A percentile compares a stretch with the other conserved stretches of the same genome.
Evolutionary conservation across 192 early-diverging fungal species (phyloP).

Genomic region (Pecoramyces ruminantium): DNA sequence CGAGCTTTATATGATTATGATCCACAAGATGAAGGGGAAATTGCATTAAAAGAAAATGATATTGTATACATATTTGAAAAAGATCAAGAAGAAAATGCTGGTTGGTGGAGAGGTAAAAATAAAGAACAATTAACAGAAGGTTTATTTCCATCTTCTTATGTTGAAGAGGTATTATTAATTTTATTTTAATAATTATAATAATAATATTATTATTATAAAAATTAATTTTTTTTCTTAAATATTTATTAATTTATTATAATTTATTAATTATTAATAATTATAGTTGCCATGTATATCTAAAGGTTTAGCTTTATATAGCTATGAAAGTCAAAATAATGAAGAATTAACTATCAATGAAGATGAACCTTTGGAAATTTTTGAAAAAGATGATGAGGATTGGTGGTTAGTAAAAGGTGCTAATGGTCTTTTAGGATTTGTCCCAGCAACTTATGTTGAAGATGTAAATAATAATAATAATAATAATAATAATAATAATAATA

Average conservation of each 20-base stretch:
- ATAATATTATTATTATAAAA: no score
- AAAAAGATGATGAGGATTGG: constrained; percentile 83
- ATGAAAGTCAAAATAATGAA: neutral
- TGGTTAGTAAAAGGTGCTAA: constrained; percentile 58
- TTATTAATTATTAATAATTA: neutral
- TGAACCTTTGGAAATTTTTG: constrained; percentile 34
- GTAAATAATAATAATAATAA: neutral
- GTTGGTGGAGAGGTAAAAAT: no score
- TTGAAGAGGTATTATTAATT: no score
- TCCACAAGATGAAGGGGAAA: constrained; percentile 65
- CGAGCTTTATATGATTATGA: constrained; percentile 77
- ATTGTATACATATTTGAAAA: constrained; percentile 70
- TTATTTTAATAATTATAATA: no score
- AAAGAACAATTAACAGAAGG: no score
- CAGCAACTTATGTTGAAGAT: constrained; percentile 65
- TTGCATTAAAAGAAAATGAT: constrained; percentile 71
- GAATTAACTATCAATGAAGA: constrained; percentile 21
- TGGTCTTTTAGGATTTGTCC: constrained; percentile 62
- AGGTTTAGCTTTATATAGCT: neutral
- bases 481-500: no score
- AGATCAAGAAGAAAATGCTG: constrained; percentile 23
- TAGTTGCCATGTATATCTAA: neutral
- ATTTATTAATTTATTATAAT: no score
- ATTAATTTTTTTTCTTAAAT: no score
- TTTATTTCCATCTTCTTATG: no score